Evolutionary conservation across 805 yeast genomes (phyloP).

Genomic region (Cephaloascus fragrans): DNA sequence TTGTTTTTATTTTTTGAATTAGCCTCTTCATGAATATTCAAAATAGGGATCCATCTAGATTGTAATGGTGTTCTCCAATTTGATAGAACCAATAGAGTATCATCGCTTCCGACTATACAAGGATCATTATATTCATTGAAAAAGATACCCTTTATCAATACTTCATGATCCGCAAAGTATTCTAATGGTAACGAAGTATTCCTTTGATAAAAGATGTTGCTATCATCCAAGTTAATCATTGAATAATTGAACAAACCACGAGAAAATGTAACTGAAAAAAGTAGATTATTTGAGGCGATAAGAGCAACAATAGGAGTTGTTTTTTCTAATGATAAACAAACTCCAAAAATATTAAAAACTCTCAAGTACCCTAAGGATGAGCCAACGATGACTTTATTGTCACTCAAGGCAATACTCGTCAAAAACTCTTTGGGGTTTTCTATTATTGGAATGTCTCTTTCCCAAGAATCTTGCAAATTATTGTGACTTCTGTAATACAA

Average conservation of each 20-base stretch:
- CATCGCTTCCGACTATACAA: constrained; percentile 72
- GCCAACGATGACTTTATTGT: constrained; percentile 52
- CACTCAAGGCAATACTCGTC: constrained; percentile 61
- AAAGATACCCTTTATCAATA: constrained; percentile 51
- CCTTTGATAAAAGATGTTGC: constrained; percentile 28
- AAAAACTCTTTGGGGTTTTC: constrained; percentile 43
- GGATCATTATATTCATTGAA: constrained; percentile 90
- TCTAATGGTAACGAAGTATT: constrained; percentile 25
- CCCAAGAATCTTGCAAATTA: constrained; percentile 62
- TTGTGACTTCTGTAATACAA: constrained; percentile 65
- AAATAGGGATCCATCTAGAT: constrained; percentile 79
- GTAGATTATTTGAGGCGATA: constrained; percentile 47
- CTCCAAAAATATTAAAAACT: constrained; percentile 61
- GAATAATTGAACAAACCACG: constrained; percentile 31
- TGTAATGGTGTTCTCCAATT: constrained; percentile 74
- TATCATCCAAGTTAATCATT: constrained; percentile 34
- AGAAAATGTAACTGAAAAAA: constrained; percentile 40
- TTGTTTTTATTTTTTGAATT: constrained; percentile 42
- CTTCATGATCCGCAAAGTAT: constrained; percentile 1
- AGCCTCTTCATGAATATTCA: constrained; percentile 43
- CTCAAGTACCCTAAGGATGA: constrained; percentile 72
- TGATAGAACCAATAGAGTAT: constrained; percentile 56
- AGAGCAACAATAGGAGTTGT: constrained; percentile 65
- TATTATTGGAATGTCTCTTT: constrained; percentile 41
- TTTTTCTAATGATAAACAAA: constrained; percentile 61